phyloP scores from a whole-genome alignment of 208 protist genomes.

The Crithidia bombi region DNA sequence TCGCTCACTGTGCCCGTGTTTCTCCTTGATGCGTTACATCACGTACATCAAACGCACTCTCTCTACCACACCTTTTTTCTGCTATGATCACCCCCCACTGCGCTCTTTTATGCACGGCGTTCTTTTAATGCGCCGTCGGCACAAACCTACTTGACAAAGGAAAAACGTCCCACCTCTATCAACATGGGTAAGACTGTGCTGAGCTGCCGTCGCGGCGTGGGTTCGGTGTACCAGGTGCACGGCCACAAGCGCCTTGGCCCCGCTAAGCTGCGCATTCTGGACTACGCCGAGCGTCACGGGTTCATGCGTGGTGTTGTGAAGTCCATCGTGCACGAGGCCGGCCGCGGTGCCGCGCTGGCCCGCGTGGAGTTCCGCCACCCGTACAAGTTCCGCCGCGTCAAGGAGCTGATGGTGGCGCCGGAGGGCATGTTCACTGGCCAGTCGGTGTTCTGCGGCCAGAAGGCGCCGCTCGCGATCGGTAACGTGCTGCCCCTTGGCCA shows the following conservation, averaged over 20 bases:
- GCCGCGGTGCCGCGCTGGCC: conserved; percentile 99
- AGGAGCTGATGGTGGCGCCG: conserved; percentile 96
- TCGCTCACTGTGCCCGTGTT: too few relatives aligned
- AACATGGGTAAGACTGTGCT: conserved; percentile 90
- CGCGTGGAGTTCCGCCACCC: conserved; percentile 97
- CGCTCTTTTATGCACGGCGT: too few relatives aligned
- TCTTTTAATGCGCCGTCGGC: too few relatives aligned
- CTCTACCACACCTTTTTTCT: too few relatives aligned
- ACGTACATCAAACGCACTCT: too few relatives aligned
- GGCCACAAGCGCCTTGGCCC: conserved; percentile 95
- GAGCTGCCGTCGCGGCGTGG: conserved; percentile 95
- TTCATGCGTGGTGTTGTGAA: conserved; percentile 91
- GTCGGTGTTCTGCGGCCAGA: conserved; percentile 98
- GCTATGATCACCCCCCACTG: too few relatives aligned
- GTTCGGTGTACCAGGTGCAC: conserved; percentile 93
- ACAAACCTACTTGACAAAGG: too few relatives aligned
- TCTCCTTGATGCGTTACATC: too few relatives aligned
- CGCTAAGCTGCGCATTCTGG: conserved; percentile 95
- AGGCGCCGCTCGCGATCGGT: conserved; percentile 95
- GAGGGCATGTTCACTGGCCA: conserved; percentile 99
- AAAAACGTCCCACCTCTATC: too few relatives aligned
- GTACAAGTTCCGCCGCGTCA: conserved; percentile 73
- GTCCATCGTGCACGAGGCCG: conserved; percentile 99
- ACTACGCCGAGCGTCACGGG: conserved; percentile 98
- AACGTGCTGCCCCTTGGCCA: conserved; percentile 98